Evolutionary conservation across 2,329 filamentous ascomycete species (phyloP).

Genomic region (Diplodia mutila): DNA sequence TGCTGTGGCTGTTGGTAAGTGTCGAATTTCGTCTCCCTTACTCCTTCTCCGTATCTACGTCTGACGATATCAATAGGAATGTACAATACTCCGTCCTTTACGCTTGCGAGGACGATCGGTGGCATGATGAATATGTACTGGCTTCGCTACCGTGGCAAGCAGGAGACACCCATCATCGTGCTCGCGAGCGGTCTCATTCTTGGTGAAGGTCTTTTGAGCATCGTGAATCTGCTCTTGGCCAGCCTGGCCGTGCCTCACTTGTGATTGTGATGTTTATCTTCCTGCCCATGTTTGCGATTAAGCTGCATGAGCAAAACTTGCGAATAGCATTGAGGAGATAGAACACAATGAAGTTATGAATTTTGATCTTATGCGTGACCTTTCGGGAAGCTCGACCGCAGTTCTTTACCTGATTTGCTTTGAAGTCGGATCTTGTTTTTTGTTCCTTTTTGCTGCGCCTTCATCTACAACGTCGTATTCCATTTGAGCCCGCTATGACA

Average conservation of each 20-base stretch:
- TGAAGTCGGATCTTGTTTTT: too few relatives aligned
- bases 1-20: constrained; percentile 84
- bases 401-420: too few relatives aligned
- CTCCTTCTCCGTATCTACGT: background rate
- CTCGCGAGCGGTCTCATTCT: constrained; percentile 88
- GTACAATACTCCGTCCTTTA: constrained; percentile 98
- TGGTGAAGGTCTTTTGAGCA: constrained; percentile 89
- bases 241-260: constrained; percentile 76
- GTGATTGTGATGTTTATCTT: constrained; percentile 37
- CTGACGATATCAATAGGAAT: constrained; percentile 64
- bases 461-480: background rate
- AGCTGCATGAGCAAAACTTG: too few relatives aligned
- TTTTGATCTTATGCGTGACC: background rate
- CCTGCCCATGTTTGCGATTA: background rate
- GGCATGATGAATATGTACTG: constrained; percentile 80
- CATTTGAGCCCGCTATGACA: background rate
- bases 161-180: constrained; percentile 82
- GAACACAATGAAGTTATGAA: background rate
- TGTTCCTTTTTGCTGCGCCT: background rate
- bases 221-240: constrained; percentile 83
- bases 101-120: constrained; percentile 81
- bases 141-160: constrained; percentile 57
- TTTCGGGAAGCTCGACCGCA: background rate
- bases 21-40: too few relatives aligned
- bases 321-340: background rate